Conservation (phyloP, 192 early-diverging fungal genomes). For the Coemansia sp. region DNA sequence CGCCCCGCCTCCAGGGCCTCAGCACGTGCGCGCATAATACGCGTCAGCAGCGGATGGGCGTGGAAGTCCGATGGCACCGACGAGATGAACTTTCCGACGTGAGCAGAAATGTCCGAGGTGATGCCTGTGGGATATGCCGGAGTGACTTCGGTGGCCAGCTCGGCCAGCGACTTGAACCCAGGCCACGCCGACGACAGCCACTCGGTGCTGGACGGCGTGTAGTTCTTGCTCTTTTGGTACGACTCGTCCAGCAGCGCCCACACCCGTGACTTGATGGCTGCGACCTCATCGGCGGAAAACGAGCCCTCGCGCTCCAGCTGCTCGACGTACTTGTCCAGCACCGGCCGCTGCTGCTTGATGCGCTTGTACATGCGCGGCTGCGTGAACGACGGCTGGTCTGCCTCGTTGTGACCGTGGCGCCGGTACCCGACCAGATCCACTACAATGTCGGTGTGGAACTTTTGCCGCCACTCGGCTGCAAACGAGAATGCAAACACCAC, state of each 20-base stretch:
- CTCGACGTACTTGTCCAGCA: constrained; percentile 79
- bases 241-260: constrained; percentile 92
- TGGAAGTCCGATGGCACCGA: constrained; percentile 81
- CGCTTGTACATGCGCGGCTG: constrained; percentile 96
- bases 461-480: constrained; percentile 94
- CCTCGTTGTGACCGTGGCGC: constrained; percentile 98
- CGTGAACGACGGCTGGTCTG: constrained; percentile 97
- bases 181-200: constrained; percentile 96
- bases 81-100: constrained; percentile 80
- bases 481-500: constrained; percentile 93
- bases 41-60: constrained; percentile 79
- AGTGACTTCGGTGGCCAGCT: constrained; percentile 68
- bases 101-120: constrained; percentile 65
- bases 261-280: constrained; percentile 85
- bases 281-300: constrained; percentile 77
- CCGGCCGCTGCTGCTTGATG: constrained; percentile 82
- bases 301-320: constrained; percentile 82
- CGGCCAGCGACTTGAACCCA: constrained; percentile 76
- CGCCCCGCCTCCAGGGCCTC: constrained; percentile 77
- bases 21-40: constrained; percentile 81
- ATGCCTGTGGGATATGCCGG: constrained; percentile 69
- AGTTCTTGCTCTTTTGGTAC: constrained; percentile 83
- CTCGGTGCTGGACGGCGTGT: constrained; percentile 85
- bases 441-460: constrained; percentile 95
- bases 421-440: constrained; percentile 97